Conservation (phyloP, 257 asterid species). For the Mentha longifolia region DNA sequence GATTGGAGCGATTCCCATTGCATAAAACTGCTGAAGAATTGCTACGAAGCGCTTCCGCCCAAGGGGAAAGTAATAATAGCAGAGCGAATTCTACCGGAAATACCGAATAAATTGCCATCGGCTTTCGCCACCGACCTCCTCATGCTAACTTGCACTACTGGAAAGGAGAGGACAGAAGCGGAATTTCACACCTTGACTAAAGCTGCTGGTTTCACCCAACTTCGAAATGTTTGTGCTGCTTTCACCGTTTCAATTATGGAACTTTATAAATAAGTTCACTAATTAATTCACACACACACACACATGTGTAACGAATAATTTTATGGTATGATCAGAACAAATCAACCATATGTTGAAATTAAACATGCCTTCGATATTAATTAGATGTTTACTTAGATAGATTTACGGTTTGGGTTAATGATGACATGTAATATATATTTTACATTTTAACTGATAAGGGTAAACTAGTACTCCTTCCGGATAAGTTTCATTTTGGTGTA, state of each 20-base stretch:
- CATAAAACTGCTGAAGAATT: constrained; percentile 45
- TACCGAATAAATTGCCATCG: constrained; percentile 36
- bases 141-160: not conserved
- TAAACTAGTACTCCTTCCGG: too few relatives aligned
- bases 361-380: too few relatives aligned
- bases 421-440: too few relatives aligned
- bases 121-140: constrained; percentile 18
- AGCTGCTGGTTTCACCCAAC: constrained; percentile 18
- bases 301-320: too few relatives aligned
- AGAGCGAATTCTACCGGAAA: constrained; percentile 47
- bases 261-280: constrained; percentile 8
- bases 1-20: constrained; percentile 68
- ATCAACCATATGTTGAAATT: too few relatives aligned
- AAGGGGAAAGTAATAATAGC: constrained; percentile 65
- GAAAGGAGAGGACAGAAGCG: constrained; percentile 35
- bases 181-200: constrained; percentile 16
- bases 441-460: too few relatives aligned
- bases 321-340: too few relatives aligned
- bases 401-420: too few relatives aligned
- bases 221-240: not conserved
- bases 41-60: constrained; percentile 38
- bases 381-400: too few relatives aligned
- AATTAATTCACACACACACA: too few relatives aligned
- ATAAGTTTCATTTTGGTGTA: too few relatives aligned
- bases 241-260: constrained; percentile 11